Evolutionary conservation across 805 yeast genomes (phyloP).

Genomic region (Starmera pachycereana): DNA sequence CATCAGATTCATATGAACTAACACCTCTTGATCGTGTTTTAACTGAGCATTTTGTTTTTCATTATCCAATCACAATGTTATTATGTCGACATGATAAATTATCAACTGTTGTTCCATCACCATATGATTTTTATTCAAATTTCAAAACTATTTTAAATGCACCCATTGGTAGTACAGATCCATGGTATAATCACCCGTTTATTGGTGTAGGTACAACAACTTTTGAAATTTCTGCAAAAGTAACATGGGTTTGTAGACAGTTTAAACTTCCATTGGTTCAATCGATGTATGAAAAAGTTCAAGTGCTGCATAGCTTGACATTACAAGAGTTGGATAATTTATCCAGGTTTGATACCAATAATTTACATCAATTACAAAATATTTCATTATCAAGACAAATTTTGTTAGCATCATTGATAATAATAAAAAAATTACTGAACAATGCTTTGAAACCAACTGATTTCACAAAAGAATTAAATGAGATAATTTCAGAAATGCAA

Average conservation of each 20-base stretch:
- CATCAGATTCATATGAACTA: neutral
- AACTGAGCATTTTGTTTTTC: constrained; percentile 15
- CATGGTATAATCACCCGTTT: constrained; percentile 17
- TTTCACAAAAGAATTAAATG: constrained; percentile 6
- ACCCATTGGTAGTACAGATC: constrained; percentile 4
- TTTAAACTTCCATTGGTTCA: constrained; percentile 6
- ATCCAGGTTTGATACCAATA: neutral
- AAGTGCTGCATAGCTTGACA: neutral
- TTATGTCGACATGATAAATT: constrained; percentile 17
- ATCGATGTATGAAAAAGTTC: constrained; percentile 2
- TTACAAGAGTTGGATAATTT: neutral
- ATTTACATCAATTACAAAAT: constrained; percentile 1
- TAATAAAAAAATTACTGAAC: constrained; percentile 9
- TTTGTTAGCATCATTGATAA: constrained; percentile 9
- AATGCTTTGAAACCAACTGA: constrained; percentile 5
- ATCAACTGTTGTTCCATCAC: constrained; percentile 13
- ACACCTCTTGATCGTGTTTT: constrained; percentile 13
- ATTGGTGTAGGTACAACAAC: constrained; percentile 12
- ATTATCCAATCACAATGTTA: constrained; percentile 16
- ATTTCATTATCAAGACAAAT: constrained; percentile 9
- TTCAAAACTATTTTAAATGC: constrained; percentile 5
- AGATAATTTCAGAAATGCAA: constrained; percentile 6
- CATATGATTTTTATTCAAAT: constrained; percentile 15
- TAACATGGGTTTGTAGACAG: constrained; percentile 15
- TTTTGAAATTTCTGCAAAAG: constrained; percentile 12